Percentiles rank a stretch among this genome's conserved stretches.
phyloP scores from a whole-genome alignment of 2,329 filamentous ascomycete species.

The Fragosphaeria purpurea region DNA sequence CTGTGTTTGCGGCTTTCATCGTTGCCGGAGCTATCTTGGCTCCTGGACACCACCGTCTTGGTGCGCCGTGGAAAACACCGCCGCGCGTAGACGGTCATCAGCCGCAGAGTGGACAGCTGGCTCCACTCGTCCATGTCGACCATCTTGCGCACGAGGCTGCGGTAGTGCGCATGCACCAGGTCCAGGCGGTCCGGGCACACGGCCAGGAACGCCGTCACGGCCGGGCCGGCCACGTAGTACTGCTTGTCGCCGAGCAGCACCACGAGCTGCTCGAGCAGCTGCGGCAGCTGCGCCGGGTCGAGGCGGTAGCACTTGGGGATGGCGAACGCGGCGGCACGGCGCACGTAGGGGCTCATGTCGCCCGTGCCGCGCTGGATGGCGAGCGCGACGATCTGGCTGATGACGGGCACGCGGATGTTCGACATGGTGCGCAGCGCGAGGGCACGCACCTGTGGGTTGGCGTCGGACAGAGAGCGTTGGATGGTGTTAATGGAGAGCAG shows the following conservation, averaged over 20 bases:
- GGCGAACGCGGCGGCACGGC: conserved; percentile 83
- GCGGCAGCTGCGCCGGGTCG: conserved; percentile 75
- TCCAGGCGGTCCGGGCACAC: conserved; percentile 82
- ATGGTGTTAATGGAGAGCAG: conserved; percentile 97
- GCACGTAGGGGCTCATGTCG: conserved; percentile 90
- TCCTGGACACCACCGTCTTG: conserved; percentile 29
- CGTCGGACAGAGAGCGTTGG: conserved; percentile 90
- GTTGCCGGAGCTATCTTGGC: not conserved
- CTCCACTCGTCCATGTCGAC: conserved; percentile 99
- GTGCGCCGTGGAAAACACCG: conserved; percentile 73
- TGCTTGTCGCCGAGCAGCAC: conserved; percentile 79
- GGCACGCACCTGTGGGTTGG: conserved; percentile 80
- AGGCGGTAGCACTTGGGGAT: conserved; percentile 94
- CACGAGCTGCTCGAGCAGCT: conserved; percentile 72
- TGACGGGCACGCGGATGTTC: conserved; percentile 91
- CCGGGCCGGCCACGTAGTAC: conserved; percentile 93
- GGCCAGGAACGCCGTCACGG: conserved; percentile 79
- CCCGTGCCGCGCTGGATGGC: conserved; percentile 89
- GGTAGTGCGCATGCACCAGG: conserved; percentile 84
- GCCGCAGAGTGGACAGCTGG: conserved; percentile 69
- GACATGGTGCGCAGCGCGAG: conserved; percentile 96
- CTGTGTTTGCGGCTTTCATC: conserved; percentile 27
- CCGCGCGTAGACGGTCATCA: conserved; percentile 78
- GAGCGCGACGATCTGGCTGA: conserved; percentile 92
- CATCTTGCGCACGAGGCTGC: conserved; percentile 73